These are phyloP conservation scores for Clarireedia monteithiana DNA, from an alignment of 2,329 filamentous ascomycete species.

Conservation along the genomic window DNA sequence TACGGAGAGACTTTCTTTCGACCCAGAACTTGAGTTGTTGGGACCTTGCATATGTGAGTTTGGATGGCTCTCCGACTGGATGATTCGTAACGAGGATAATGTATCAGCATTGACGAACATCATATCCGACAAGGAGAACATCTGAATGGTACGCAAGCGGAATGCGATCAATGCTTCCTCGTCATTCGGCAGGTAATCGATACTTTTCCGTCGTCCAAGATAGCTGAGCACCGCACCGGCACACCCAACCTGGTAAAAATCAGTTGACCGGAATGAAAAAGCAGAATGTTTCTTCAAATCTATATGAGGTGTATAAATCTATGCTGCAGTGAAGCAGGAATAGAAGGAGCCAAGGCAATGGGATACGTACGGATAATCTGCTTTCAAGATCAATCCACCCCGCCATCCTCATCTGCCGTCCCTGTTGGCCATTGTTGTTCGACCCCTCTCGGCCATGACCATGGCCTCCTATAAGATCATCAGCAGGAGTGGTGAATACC, in stretches of 20 bases:
- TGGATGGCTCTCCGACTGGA: slow-evolving; percentile 75
- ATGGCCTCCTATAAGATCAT: slow-evolving; percentile 27
- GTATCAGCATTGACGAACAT: slow-evolving; percentile 82
- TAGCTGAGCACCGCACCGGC: slow-evolving; percentile 81
- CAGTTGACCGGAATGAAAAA: neutral
- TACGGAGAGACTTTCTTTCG: slow-evolving; percentile 75
- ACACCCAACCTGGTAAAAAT: slow-evolving; percentile 53
- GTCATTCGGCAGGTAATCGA: slow-evolving; percentile 55
- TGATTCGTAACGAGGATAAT: slow-evolving; percentile 73
- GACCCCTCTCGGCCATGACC: slow-evolving; percentile 30
- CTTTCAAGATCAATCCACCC: slow-evolving; percentile 70
- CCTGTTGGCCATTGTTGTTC: slow-evolving; percentile 46
- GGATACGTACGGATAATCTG: slow-evolving; percentile 49
- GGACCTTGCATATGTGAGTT: slow-evolving; percentile 71
- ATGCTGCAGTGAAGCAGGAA: no score
- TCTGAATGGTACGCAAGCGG: slow-evolving; percentile 56
- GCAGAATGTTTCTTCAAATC: neutral
- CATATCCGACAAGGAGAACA: slow-evolving; percentile 58
- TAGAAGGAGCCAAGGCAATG: neutral
- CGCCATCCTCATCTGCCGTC: slow-evolving; percentile 59
- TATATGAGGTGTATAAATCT: no score
- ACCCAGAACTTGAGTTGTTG: slow-evolving; percentile 48
- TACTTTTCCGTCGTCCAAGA: slow-evolving; percentile 59
- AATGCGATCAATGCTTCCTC: slow-evolving; percentile 46
- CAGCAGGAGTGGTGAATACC: slow-evolving; percentile 55